Base-by-base conservation (phyloP, 768 basidiomycete species). In the Symmetrospora coprosmae region DNA sequence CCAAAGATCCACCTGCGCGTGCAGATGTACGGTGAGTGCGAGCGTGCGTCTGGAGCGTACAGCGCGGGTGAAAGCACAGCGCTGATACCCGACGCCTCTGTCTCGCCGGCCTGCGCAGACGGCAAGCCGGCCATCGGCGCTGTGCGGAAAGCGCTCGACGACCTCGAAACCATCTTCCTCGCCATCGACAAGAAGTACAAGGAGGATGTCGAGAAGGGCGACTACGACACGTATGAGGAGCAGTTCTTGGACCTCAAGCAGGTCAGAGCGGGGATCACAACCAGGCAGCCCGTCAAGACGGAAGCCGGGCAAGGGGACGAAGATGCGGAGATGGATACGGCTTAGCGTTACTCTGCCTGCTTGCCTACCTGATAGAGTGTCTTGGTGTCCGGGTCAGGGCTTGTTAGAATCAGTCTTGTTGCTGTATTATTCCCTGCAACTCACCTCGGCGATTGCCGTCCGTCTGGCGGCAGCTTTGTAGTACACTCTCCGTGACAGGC, bases 1-100 rank as follows among this genome's bases (percentile, higher is more conserved):
- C 86, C 87, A 66, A 83, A 85, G 67, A 94, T 99, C 68, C 87
- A 96, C 69, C 75, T 97, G 27, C 86, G 94, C n/a, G 88, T 97
- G 62, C 92, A 97, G 80, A 97, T 97, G 92, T 94, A 96, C 67
- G 90, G 90, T 96, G 68, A 64, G 89, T 77, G 27, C 19, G 34
- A 30, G 9, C 21, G 1, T 61, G 6, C 21, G 7, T 34, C 25
- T 6, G n/a, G 16, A 13, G 43, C 7, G 21, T 17, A 33, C 27
- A 13, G 21, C 27, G 9, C 38, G 13, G 16, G 11, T 2, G 34
- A 27, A 14, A 21, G 9, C 35, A 25, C 5, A 40, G 47, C 55
- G 4, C 27, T 41, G 25, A 35, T 30, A 31, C 33, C 16, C 27
- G 11, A 1, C 46, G 38, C 38, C 35, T 61, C 28, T 14, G 25